Base-by-base conservation (phyloP, 1,139 yeast genomes). In the Blastobotrys apis region DNA sequence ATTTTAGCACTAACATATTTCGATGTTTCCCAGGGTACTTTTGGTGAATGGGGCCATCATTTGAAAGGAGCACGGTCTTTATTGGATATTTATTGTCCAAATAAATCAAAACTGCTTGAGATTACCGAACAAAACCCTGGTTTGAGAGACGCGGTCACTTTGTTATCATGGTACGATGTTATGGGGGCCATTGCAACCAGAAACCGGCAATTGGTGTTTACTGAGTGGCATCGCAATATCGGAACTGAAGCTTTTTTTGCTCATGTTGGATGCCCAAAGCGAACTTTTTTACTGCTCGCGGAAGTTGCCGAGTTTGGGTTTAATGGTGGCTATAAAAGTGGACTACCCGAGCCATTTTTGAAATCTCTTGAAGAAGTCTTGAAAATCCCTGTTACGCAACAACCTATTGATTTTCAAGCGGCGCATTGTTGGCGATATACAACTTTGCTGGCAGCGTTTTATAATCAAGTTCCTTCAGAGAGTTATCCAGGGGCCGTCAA, bases 131-230 rank as follows among this genome's bases (percentile, higher is more conserved):
- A 38, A n/a, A 47, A 48, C 5, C 58, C 58, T 1, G 57, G 57
- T 2, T 44, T 54, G 3, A 46, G 45, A n/a, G 51, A 52, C 19
- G 57, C 57, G 3, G 44, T 54, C 5, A 51, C 58, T 10, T 43
- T 53, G 21, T 41, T 54, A 15, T 44, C 47, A 20, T 54, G 57
- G 56, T 53, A 53, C 40, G 58, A 54, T 32, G 53, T 53, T 5
- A 53, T 47, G 15, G 57, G 56, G 1, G 54, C 49, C 3, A 20
- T 53, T 25, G 56, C 51, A 1, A 33, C 43, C 9, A 44, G 37
- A 13, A 27, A 43, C 30, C 48, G 53, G 15, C 35, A 43, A 21
- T 39, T 50, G 12, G 47, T 54, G 3, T 54, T 53, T 44, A 54
- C 49, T 13, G 49, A 49, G 38, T 53, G 56, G 56, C 58, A 54